These are phyloP conservation scores for Penicillium macrosclerotiorum DNA, from an alignment of 495 filamentous ascomycete genomes.

Conservation along the genomic window DNA sequence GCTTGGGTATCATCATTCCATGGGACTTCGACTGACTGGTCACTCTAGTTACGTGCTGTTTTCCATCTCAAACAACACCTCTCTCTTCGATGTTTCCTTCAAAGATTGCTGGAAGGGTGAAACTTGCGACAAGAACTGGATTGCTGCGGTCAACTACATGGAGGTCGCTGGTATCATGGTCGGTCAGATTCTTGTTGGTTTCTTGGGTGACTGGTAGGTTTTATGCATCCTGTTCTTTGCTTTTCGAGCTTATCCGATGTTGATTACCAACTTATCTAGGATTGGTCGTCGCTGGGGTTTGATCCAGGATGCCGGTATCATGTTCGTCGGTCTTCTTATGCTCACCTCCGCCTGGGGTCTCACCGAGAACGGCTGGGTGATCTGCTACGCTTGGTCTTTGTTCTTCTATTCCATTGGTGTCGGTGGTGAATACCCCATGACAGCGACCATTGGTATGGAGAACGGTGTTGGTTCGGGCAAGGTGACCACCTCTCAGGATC, in stretches of 20 bases:
- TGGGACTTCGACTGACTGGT: neutral
- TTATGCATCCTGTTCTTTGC: neutral
- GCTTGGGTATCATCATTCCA: neutral
- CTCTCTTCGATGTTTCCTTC: slow-evolving; percentile 70
- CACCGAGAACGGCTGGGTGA: slow-evolving; percentile 81
- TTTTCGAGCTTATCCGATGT: neutral
- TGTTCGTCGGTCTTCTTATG: slow-evolving; percentile 85
- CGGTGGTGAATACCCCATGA: slow-evolving; percentile 92
- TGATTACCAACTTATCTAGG: slow-evolving; percentile 34
- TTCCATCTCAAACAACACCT: slow-evolving; percentile 80
- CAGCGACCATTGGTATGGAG: slow-evolving; percentile 88
- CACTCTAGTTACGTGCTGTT: slow-evolving; percentile 70
- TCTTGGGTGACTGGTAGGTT: slow-evolving; percentile 52
- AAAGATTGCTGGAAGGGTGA: slow-evolving; percentile 65
- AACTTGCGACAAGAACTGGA: slow-evolving; percentile 70
- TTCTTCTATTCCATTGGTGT: slow-evolving; percentile 91
- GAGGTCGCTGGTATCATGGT: slow-evolving; percentile 85
- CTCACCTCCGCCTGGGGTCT: slow-evolving; percentile 80
- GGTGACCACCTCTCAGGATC: slow-evolving; percentile 79
- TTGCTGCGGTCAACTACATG: slow-evolving; percentile 73
- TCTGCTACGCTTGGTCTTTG: slow-evolving; percentile 84
- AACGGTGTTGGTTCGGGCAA: slow-evolving; percentile 78
- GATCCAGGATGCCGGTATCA: slow-evolving; percentile 84
- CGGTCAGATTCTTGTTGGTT: slow-evolving; percentile 74
- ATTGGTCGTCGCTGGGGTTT: slow-evolving; percentile 85